Evolutionary conservation across 2,329 filamentous ascomycete genomes (phyloP).

Genomic region (Penicillium paneum): DNA sequence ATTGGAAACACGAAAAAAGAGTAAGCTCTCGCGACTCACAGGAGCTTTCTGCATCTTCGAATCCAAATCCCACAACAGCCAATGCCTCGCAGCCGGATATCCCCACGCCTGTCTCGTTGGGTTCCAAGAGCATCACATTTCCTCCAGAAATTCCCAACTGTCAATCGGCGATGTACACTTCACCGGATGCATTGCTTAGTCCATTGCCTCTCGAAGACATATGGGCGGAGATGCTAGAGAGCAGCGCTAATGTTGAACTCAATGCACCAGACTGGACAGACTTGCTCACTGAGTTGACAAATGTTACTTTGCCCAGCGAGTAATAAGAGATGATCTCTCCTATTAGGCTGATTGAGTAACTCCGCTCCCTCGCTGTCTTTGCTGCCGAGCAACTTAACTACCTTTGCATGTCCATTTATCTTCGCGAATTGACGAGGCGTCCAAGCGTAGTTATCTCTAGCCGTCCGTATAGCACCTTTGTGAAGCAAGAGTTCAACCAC

Average conservation of each 20-base stretch:
- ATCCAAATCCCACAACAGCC: neutral
- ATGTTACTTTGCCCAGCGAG: constrained; percentile 18
- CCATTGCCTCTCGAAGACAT: constrained; percentile 28
- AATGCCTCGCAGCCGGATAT: neutral
- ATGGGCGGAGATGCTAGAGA: constrained; percentile 33
- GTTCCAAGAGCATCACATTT: neutral
- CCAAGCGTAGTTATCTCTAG: no score
- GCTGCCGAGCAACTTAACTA: no score
- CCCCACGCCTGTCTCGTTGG: neutral
- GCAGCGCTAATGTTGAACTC: constrained; percentile 21
- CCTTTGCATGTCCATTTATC: no score
- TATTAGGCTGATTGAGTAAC: neutral
- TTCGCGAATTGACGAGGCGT: no score
- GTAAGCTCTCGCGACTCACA: neutral
- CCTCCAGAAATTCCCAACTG: neutral
- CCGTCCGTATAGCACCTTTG: no score
- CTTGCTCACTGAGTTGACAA: constrained; percentile 29
- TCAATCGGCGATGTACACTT: neutral
- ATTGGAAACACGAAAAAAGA: constrained; percentile 26
- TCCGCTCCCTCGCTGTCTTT: no score
- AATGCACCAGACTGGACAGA: constrained; percentile 31
- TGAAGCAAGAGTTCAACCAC: no score
- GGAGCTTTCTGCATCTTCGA: neutral
- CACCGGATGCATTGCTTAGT: neutral
- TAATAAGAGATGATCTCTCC: neutral